Evolutionary conservation across 331 rosid species (phyloP).

Genomic region (Quercus phellos): DNA sequence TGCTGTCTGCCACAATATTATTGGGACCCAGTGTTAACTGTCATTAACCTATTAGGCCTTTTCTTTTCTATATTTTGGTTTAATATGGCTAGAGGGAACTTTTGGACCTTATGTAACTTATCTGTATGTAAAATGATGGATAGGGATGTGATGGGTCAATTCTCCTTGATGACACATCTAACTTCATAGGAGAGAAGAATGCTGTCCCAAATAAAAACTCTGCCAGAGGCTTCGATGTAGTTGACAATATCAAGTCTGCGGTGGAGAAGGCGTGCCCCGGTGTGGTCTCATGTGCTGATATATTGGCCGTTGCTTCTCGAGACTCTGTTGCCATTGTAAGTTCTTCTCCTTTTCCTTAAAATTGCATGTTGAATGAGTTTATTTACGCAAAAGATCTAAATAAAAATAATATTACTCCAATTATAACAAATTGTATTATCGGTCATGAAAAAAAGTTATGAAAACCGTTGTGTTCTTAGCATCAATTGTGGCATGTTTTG

Average conservation of each 20-base stretch:
- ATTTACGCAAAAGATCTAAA: too few relatives aligned
- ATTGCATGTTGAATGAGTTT: too few relatives aligned
- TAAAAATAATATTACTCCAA: too few relatives aligned
- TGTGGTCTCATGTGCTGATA: conserved; percentile 81
- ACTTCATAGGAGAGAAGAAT: conserved; percentile 70
- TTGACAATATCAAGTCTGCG: conserved; percentile 63
- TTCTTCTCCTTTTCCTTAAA: neutral
- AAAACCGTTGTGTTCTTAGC: too few relatives aligned
- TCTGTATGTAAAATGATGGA: too few relatives aligned
- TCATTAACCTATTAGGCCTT: neutral
- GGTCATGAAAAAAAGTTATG: too few relatives aligned
- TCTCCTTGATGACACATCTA: conserved; percentile 74
- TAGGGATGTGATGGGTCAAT: conserved; percentile 97
- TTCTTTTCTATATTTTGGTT: neutral
- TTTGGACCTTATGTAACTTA: neutral
- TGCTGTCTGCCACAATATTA: too few relatives aligned
- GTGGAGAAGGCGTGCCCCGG: conserved; percentile 73
- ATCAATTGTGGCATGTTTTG: too few relatives aligned
- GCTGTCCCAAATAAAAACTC: conserved; percentile 69
- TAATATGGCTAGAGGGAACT: neutral
- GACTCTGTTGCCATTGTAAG: conserved; percentile 62
- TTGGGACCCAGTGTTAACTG: too few relatives aligned
- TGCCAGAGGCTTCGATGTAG: conserved; percentile 69
- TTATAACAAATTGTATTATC: too few relatives aligned
- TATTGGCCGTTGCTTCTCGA: conserved; percentile 61